Evolutionary conservation across 345 rosid genomes (phyloP).

Genomic region (Aquilaria sinensis): DNA sequence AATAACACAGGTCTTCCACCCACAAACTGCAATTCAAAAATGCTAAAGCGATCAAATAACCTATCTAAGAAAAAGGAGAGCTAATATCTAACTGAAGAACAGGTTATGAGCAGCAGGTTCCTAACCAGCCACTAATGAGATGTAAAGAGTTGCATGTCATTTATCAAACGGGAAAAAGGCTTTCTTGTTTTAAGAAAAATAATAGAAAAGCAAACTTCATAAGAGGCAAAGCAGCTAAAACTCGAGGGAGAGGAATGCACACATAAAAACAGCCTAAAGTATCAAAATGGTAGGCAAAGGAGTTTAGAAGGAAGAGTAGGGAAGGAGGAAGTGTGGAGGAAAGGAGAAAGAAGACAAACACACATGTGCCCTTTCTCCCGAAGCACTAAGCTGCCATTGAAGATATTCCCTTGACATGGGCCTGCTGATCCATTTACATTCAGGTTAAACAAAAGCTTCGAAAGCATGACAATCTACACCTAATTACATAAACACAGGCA

Average conservation of each 20-base stretch:
- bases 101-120: no score
- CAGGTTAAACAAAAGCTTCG: slow-evolving; percentile 74
- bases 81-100: no score
- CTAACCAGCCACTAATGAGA: no score
- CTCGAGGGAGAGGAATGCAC: slow-evolving; percentile 20
- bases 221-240: slow-evolving; percentile 22
- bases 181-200: background rate
- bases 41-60: no score
- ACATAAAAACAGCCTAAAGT: slow-evolving; percentile 28
- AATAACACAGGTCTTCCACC: no score
- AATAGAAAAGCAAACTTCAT: slow-evolving; percentile 7
- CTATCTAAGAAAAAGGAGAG: no score
- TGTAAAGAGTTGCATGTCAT: no score
- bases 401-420: slow-evolving; percentile 97
- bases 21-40: no score
- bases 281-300: slow-evolving; percentile 41
- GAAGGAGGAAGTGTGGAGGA: slow-evolving; percentile 86
- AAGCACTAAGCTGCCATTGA: slow-evolving; percentile 99
- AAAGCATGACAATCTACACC: slow-evolving; percentile 69
- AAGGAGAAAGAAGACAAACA: slow-evolving; percentile 99
- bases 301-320: slow-evolving; percentile 77
- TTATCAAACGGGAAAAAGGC: no score
- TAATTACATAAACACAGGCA: slow-evolving; percentile 42
- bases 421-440: slow-evolving; percentile 99
- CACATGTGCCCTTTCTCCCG: slow-evolving; percentile 96